phyloP scores from a whole-genome alignment of 2,329 filamentous ascomycete species.

The Cephalotrichum gorgonifer region DNA sequence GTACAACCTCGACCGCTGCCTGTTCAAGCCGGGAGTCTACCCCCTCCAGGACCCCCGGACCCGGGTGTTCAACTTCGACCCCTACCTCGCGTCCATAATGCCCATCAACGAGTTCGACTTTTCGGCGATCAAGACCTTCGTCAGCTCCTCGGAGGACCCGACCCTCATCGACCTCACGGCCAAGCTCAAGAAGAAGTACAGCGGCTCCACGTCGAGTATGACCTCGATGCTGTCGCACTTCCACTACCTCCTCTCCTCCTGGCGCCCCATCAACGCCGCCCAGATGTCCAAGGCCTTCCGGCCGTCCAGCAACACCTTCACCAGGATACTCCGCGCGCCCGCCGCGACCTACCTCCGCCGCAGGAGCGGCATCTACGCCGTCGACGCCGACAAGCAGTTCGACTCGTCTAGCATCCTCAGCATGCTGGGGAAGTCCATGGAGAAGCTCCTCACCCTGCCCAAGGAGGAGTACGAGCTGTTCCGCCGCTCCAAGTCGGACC shows the following conservation, averaged over 20 bases:
- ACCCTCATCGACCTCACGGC: slow-evolving; percentile 60
- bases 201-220: slow-evolving; percentile 96
- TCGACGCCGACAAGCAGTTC: slow-evolving; percentile 91
- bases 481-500: slow-evolving; percentile 54
- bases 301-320: slow-evolving; percentile 55
- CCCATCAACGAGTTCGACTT: slow-evolving; percentile 90
- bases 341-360: slow-evolving; percentile 73
- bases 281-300: slow-evolving; percentile 60
- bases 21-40: slow-evolving; percentile 93
- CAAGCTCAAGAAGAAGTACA: slow-evolving; percentile 64
- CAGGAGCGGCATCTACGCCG: slow-evolving; percentile 80
- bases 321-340: slow-evolving; percentile 60
- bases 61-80: slow-evolving; percentile 91
- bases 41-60: slow-evolving; percentile 81
- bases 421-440: slow-evolving; percentile 91
- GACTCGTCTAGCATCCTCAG: slow-evolving; percentile 78
- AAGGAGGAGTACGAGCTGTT: slow-evolving; percentile 82
- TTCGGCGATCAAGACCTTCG: slow-evolving; percentile 70
- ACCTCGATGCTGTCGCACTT: slow-evolving; percentile 80
- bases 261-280: slow-evolving; percentile 59
- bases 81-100: slow-evolving; percentile 89
- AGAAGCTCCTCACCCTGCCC: slow-evolving; percentile 80
- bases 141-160: slow-evolving; percentile 80
- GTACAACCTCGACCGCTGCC: slow-evolving; percentile 74
- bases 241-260: slow-evolving; percentile 79